These are phyloP conservation scores for Komagataella pastoris DNA, from an alignment of 805 yeast species.

Conservation along the genomic window DNA sequence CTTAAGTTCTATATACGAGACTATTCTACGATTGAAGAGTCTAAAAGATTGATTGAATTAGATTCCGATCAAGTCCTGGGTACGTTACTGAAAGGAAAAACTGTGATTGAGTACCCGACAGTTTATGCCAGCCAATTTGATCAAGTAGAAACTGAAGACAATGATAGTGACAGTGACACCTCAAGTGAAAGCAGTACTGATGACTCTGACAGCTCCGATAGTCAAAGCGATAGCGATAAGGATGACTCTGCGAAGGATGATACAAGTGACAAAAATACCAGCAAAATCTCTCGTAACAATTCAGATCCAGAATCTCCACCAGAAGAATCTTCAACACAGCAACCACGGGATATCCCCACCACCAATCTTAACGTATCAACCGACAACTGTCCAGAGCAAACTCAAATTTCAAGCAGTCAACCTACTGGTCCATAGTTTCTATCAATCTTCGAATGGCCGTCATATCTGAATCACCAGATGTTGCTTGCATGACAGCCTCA, in stretches of 20 bases:
- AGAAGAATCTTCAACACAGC: not conserved
- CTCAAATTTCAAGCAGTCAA: not conserved
- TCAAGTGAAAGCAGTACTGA: slow-evolving; percentile 2
- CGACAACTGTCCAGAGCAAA: not conserved
- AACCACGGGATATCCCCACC: not conserved
- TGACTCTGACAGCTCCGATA: slow-evolving; percentile 1
- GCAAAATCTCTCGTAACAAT: not conserved
- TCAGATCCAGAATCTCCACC: not conserved
- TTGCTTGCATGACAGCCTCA: not conserved
- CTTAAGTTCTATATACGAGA: not conserved
- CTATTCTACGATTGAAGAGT: slow-evolving; percentile 1
- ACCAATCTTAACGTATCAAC: not conserved
- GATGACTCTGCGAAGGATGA: not conserved
- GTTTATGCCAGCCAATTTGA: slow-evolving; percentile 23
- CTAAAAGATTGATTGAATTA: slow-evolving; percentile 22
- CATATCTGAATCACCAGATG: not conserved
- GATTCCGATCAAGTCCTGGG: slow-evolving; percentile 24
- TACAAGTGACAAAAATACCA: not conserved
- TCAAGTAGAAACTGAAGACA: slow-evolving; percentile 3
- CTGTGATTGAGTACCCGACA: slow-evolving; percentile 72
- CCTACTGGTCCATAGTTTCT: not conserved
- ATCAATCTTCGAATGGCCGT: not conserved
- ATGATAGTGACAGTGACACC: not conserved
- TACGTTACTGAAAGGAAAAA: slow-evolving; percentile 35
- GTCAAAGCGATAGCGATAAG: not conserved